Evolutionary conservation across 2,329 filamentous ascomycete species (phyloP).

Genomic region (Curvularia sp.): DNA sequence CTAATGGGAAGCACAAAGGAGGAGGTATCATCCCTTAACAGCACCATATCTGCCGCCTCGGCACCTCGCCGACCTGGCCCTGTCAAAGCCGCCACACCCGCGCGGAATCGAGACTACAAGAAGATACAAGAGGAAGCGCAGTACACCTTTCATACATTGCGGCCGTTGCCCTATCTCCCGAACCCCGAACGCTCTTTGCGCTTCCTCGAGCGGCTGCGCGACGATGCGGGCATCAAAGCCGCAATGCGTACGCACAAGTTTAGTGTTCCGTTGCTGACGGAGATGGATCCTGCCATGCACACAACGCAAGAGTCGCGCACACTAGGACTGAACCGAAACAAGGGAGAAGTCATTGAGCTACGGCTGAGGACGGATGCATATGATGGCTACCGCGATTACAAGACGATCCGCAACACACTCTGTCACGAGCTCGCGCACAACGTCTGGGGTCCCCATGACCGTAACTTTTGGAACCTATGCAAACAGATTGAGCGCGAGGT

Average conservation of each 20-base stretch:
- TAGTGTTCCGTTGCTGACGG: slow-evolving; percentile 83
- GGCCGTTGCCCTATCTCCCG: slow-evolving; percentile 79
- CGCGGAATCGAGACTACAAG: slow-evolving; percentile 55
- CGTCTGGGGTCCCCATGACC: slow-evolving; percentile 82
- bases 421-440: slow-evolving; percentile 97
- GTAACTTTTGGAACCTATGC: slow-evolving; percentile 88
- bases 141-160: slow-evolving; percentile 83
- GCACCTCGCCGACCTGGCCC: slow-evolving; percentile 51
- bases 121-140: slow-evolving; percentile 64
- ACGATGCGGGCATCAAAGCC: slow-evolving; percentile 83
- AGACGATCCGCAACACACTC: slow-evolving; percentile 86
- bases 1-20: slow-evolving; percentile 69
- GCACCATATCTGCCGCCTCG: slow-evolving; percentile 49
- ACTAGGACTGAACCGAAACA: slow-evolving; percentile 85
- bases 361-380: slow-evolving; percentile 90
- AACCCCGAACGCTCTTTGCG: slow-evolving; percentile 72
- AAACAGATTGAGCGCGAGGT: slow-evolving; percentile 89
- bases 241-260: slow-evolving; percentile 87
- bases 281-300: slow-evolving; percentile 90
- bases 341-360: slow-evolving; percentile 88
- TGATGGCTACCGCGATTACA: slow-evolving; percentile 93
- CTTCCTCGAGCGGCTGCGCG: slow-evolving; percentile 77
- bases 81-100: slow-evolving; percentile 52
- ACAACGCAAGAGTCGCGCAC: slow-evolving; percentile 84
- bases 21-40: slow-evolving; percentile 65